A percentile compares a stretch with the other conserved stretches of the same genome.
phyloP scores from a whole-genome alignment of 352 stramenopile genomes.

The Phytophthora tentaculata region DNA sequence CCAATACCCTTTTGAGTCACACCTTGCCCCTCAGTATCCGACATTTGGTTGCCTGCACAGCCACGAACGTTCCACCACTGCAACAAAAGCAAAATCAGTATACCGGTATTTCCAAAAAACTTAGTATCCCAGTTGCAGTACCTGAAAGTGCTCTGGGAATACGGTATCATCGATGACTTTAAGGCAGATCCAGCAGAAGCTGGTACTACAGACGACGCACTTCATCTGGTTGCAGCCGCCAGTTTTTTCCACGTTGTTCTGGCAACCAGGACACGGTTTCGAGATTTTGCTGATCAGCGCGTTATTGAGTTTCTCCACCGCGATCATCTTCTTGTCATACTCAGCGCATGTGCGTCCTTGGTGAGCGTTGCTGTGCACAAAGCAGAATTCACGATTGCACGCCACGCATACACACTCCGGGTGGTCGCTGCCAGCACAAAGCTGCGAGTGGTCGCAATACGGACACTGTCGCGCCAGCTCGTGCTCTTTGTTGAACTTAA shows the following conservation, averaged over 20 bases:
- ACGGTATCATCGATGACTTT: conserved; percentile 82
- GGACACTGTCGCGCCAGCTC: conserved; percentile 64
- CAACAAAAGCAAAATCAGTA: neutral
- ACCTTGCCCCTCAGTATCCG: conserved; percentile 58
- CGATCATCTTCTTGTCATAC: conserved; percentile 79
- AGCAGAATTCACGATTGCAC: conserved; percentile 80
- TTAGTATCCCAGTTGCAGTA: conserved; percentile 14
- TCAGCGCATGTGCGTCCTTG: conserved; percentile 64
- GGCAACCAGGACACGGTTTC: conserved; percentile 88
- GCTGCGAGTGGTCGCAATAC: conserved; percentile 63
- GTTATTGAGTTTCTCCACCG: conserved; percentile 87
- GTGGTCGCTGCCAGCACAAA: conserved; percentile 45
- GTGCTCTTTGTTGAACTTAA: conserved; percentile 88
- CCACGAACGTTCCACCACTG: conserved; percentile 85
- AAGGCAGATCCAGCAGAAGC: conserved; percentile 92
- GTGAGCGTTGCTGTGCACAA: conserved; percentile 89
- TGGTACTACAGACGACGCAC: conserved; percentile 77
- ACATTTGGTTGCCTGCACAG: conserved; percentile 77
- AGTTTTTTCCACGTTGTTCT: conserved; percentile 91
- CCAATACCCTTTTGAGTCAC: conserved; percentile 44
- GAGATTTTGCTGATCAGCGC: conserved; percentile 79
- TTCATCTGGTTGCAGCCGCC: conserved; percentile 93
- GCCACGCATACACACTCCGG: conserved; percentile 53
- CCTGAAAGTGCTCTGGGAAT: conserved; percentile 89
- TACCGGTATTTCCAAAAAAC: too few relatives aligned